These are phyloP conservation scores for Metarhizium album DNA, from an alignment of 2,329 filamentous ascomycete genomes.

Conservation along the genomic window DNA sequence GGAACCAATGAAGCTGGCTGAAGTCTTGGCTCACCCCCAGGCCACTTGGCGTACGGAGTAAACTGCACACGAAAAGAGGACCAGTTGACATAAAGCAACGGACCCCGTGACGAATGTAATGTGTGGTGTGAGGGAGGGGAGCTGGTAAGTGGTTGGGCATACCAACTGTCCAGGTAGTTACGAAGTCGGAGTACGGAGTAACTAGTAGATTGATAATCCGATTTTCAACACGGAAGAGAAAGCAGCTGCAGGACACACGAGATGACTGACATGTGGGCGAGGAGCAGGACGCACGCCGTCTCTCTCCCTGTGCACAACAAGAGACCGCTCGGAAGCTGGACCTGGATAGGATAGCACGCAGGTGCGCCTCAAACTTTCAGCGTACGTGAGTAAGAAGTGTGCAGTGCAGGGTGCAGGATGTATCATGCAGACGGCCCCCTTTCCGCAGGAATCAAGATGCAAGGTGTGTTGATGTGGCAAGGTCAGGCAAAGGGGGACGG, in stretches of 20 bases:
- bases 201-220: too few species aligned
- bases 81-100: constrained; percentile 3
- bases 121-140: not conserved
- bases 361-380: not conserved
- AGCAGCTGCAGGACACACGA: not conserved
- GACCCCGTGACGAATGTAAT: not conserved
- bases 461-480: not conserved
- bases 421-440: not conserved
- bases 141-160: not conserved
- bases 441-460: not conserved
- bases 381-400: not conserved
- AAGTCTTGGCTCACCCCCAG: constrained; percentile 7
- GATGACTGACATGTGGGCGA: not conserved
- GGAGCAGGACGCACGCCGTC: not conserved
- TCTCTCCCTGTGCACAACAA: not conserved
- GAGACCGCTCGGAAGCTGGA: not conserved
- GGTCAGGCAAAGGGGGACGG: not conserved
- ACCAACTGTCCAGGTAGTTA: not conserved
- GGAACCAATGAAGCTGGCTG: constrained; percentile 8
- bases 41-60: not conserved
- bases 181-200: too few species aligned
- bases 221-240: not conserved
- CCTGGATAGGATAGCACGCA: not conserved
- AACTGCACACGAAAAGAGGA: not conserved
- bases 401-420: not conserved